These are phyloP conservation scores for Glycyrrhiza uralensis DNA, from an alignment of 306 rosid species.

Conservation along the genomic window DNA sequence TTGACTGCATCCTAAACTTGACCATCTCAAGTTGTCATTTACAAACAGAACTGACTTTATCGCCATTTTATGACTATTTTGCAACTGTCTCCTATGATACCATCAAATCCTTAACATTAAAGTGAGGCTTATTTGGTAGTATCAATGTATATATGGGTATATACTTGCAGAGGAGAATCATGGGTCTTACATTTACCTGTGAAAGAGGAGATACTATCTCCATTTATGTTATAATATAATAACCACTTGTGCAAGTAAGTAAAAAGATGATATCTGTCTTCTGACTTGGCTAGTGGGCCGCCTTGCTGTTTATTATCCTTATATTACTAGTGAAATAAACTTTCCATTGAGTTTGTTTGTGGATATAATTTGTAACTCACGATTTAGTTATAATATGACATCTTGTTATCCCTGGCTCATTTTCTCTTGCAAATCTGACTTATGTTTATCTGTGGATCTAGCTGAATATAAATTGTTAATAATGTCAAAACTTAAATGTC, in stretches of 20 bases:
- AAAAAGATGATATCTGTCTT: background rate
- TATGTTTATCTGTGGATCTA: background rate
- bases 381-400: background rate
- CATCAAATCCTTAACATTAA: conserved; percentile 1
- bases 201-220: conserved; percentile 5
- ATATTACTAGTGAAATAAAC: background rate
- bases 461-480: background rate
- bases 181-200: background rate
- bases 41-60: background rate
- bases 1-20: background rate
- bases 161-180: background rate
- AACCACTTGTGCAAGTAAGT: background rate
- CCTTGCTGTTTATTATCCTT: conserved; percentile 6
- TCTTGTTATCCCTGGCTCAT: background rate
- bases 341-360: background rate
- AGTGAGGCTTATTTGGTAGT: background rate
- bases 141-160: background rate
- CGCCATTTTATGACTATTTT: background rate
- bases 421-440: background rate
- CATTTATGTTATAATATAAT: background rate
- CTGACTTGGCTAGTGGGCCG: background rate
- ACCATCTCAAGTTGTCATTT: background rate
- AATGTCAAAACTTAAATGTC: background rate
- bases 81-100: background rate
- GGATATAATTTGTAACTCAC: background rate